These are phyloP conservation scores for Penicillium sp. DNA, from an alignment of 2,329 filamentous ascomycete species.

Conservation along the genomic window DNA sequence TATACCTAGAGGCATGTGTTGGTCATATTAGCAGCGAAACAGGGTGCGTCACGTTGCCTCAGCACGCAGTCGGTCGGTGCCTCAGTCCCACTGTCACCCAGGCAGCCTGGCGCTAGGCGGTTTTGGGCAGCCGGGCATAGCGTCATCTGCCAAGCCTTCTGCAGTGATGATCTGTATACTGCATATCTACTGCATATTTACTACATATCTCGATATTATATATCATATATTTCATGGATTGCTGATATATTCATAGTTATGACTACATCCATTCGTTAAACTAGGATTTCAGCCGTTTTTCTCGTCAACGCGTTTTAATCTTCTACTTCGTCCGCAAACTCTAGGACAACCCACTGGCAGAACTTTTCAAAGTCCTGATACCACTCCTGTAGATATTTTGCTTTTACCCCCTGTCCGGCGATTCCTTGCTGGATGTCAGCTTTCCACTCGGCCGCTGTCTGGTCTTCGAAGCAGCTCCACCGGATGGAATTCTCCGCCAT, in stretches of 20 bases:
- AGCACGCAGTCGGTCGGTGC: slow-evolving; percentile 3
- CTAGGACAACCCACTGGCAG: slow-evolving; percentile 81
- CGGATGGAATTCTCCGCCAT: slow-evolving; percentile 89
- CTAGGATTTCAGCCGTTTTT: too few relatives aligned
- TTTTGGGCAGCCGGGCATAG: not conserved
- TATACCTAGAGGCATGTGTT: not conserved
- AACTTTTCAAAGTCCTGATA: slow-evolving; percentile 79
- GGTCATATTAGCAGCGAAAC: not conserved
- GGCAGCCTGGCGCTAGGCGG: not conserved
- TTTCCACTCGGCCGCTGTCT: slow-evolving; percentile 65
- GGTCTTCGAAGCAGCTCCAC: slow-evolving; percentile 86
- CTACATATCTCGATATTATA: not conserved
- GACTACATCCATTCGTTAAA: too few relatives aligned
- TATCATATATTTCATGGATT: too few relatives aligned
- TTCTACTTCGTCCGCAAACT: slow-evolving; percentile 58
- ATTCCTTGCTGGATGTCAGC: slow-evolving; percentile 70
- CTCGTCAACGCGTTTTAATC: too few relatives aligned
- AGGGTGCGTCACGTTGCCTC: slow-evolving; percentile 8
- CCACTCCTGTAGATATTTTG: slow-evolving; percentile 72
- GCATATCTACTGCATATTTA: not conserved
- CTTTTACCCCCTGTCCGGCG: slow-evolving; percentile 66
- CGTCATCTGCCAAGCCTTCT: not conserved
- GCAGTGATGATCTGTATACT: too few relatives aligned
- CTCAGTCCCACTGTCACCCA: not conserved
- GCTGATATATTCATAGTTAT: too few relatives aligned